phyloP scores from a whole-genome alignment of 2,329 filamentous ascomycete genomes.

The Endoconidiophora laricicola region DNA sequence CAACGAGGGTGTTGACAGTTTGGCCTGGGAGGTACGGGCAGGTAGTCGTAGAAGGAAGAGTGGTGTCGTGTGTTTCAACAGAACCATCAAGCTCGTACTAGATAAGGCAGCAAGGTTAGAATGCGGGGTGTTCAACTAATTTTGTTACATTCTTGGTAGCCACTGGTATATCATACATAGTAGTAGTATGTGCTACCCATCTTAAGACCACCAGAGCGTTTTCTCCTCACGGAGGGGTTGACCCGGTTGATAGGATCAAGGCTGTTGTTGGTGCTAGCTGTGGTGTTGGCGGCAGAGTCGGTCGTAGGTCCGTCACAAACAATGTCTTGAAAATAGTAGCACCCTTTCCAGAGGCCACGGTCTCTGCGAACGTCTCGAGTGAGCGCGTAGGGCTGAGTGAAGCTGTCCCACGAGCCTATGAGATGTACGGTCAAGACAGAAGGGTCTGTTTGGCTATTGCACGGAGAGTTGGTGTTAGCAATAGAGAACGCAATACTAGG shows the following conservation, averaged over 20 bases:
- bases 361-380: slow-evolving; percentile 62
- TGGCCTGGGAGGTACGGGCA: slow-evolving; percentile 85
- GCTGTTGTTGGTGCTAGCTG: background rate
- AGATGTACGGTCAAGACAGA: slow-evolving; percentile 57
- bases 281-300: background rate
- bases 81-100: slow-evolving; percentile 74
- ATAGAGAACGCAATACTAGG: no score
- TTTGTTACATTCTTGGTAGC: background rate
- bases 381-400: slow-evolving; percentile 62
- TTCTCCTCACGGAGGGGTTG: slow-evolving; percentile 16
- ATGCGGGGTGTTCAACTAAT: no score
- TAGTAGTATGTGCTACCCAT: slow-evolving; percentile 95
- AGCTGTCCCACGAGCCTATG: slow-evolving; percentile 93
- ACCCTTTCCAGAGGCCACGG: slow-evolving; percentile 67
- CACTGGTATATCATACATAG: slow-evolving; percentile 48
- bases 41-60: slow-evolving; percentile 54
- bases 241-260: no score
- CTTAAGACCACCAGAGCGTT: slow-evolving; percentile 52
- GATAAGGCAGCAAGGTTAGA: background rate
- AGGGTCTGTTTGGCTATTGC: slow-evolving; percentile 38
- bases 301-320: slow-evolving; percentile 46
- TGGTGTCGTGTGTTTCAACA: slow-evolving; percentile 57
- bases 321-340: slow-evolving; percentile 73
- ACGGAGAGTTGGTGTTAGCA: no score
- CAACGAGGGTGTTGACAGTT: slow-evolving; percentile 64